Evolutionary conservation across 805 yeast species (phyloP).

Genomic region (Metschnikowia amazonensis): DNA sequence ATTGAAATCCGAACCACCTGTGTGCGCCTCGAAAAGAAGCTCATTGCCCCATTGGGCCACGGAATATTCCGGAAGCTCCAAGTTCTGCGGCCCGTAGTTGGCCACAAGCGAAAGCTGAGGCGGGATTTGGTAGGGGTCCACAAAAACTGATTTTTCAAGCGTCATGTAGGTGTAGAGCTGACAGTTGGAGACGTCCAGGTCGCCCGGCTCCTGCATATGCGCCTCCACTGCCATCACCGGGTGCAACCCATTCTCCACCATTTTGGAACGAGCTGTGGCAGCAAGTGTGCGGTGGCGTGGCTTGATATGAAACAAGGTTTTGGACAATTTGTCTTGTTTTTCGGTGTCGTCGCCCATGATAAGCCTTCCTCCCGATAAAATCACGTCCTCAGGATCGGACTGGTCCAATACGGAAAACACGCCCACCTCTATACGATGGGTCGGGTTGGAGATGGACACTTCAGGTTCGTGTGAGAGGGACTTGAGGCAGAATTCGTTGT

Average conservation of each 20-base stretch:
- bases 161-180: constrained; percentile 31
- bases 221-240: constrained; percentile 26
- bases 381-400: constrained; percentile 32
- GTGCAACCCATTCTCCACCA: constrained; percentile 33
- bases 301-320: constrained; percentile 40
- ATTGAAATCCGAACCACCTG: constrained; percentile 11
- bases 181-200: constrained; percentile 25
- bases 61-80: constrained; percentile 40
- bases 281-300: constrained; percentile 31
- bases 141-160: constrained; percentile 30
- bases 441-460: neutral
- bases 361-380: constrained; percentile 35
- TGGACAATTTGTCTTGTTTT: constrained; percentile 14
- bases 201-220: constrained; percentile 21
- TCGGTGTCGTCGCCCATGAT: constrained; percentile 21
- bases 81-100: constrained; percentile 31
- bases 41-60: constrained; percentile 40
- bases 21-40: constrained; percentile 28
- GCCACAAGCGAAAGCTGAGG: constrained; percentile 21
- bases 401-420: constrained; percentile 29
- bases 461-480: constrained; percentile 1
- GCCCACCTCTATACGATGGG: constrained; percentile 33
- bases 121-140: constrained; percentile 39
- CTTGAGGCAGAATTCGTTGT: constrained; percentile 8
- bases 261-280: neutral